Percentiles rank a stretch among this genome's conserved stretches.
Conservation (phyloP, 2,329 filamentous ascomycete species). For the Colletotrichum orbiculare region DNA sequence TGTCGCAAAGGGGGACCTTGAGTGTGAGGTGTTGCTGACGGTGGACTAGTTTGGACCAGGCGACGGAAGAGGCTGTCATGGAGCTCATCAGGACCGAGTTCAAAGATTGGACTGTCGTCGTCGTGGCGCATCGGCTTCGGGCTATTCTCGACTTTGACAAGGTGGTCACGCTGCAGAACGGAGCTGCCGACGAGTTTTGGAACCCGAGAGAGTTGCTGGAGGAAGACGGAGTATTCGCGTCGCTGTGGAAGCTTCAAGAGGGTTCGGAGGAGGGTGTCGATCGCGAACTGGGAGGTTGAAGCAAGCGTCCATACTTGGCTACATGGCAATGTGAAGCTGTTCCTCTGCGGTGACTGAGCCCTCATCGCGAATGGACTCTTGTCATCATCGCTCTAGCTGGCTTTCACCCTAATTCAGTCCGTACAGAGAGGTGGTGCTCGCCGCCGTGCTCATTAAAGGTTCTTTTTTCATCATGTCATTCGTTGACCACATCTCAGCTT, state of each 20-base stretch:
- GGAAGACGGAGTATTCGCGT: conserved; percentile 5
- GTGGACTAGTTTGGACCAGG: conserved; percentile 43
- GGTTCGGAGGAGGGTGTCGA: neutral
- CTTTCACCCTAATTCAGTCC: too few relatives aligned
- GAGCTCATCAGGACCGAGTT: conserved; percentile 44
- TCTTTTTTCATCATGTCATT: too few relatives aligned
- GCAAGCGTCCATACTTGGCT: too few relatives aligned
- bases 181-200: conserved; percentile 21
- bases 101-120: conserved; percentile 58
- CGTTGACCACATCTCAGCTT: too few relatives aligned
- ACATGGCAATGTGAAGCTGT: too few relatives aligned
- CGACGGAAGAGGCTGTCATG: conserved; percentile 47
- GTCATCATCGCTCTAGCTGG: too few relatives aligned
- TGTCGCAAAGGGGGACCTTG: neutral
- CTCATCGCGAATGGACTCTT: too few relatives aligned
- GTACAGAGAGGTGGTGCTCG: too few relatives aligned
- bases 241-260: conserved; percentile 28
- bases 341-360: too few relatives aligned
- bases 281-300: too few relatives aligned
- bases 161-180: conserved; percentile 46
- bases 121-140: conserved; percentile 52
- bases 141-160: conserved; percentile 63
- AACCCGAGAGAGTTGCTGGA: conserved; percentile 10
- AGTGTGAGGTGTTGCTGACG: neutral
- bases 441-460: too few relatives aligned